Conservation (phyloP, 352 stramenopile genomes). For the Phytophthora agathidicida region DNA sequence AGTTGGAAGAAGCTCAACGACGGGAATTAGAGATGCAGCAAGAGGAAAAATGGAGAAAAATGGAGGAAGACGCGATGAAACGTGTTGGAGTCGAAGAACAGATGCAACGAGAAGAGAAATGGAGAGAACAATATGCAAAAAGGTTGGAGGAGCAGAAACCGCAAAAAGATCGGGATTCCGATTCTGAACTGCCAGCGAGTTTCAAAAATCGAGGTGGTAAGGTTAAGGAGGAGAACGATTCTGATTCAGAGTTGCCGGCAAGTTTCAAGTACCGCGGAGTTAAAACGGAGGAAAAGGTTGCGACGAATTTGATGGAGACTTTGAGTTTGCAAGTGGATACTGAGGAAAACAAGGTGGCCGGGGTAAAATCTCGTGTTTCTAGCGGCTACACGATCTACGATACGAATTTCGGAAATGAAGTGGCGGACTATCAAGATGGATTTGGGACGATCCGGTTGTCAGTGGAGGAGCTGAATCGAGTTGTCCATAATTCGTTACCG, state of each 20-base stretch:
- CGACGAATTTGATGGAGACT: conserved; percentile 7
- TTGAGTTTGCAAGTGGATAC: conserved; percentile 3
- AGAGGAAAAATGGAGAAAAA: conserved; percentile 21
- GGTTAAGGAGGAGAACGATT: conserved; percentile 8
- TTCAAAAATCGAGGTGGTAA: conserved; percentile 9
- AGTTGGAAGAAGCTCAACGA: conserved; percentile 23
- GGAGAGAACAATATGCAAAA: conserved; percentile 13
- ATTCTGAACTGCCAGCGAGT: conserved; percentile 8
- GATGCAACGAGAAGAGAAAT: conserved; percentile 15
- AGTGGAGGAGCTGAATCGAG: conserved; percentile 26
- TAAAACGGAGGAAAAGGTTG: conserved; percentile 9
- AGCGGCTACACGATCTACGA: conserved; percentile 11
- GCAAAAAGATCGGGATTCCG: not conserved
- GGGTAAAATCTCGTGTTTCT: not conserved
- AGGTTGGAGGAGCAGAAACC: not conserved
- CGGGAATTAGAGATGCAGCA: conserved; percentile 19
- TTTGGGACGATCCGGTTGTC: conserved; percentile 28
- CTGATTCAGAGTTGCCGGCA: conserved; percentile 12
- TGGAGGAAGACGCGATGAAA: conserved; percentile 22
- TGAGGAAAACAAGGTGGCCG: conserved; percentile 3
- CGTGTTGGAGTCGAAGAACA: conserved; percentile 14
- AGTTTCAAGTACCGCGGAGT: conserved; percentile 18
- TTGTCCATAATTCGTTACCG: conserved; percentile 44
- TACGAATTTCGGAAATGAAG: not conserved
- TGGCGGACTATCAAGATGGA: not conserved